Evolutionary conservation across 345 rosid genomes (phyloP), one percentile per base, ranked within the genome.

Genomic region (Rhodamnia rubescens): DNA sequence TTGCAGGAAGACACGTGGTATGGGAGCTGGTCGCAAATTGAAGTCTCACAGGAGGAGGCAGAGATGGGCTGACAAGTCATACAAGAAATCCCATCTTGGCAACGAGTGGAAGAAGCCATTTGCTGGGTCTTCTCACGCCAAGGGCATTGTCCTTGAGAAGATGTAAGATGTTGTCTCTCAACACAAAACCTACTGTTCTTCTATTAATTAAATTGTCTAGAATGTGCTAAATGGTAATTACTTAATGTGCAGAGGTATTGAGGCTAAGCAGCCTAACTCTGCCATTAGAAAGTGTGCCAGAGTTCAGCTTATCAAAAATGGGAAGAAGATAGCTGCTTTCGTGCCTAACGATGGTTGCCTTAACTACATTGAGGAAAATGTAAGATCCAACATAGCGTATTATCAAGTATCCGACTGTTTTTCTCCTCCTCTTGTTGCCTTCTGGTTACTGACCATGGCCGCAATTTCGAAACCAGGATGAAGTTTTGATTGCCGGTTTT

Each of bases 211-310:
- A 20, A 69, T 16, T 29, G 24, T 32, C 2, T 1, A 1, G 47
- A 69, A 69, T 32, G 11, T 69, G 78, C 78, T 69, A 32, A 69
- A 32, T 36, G 24, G 32, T 69, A 4, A 69, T 36, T 8, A 16
- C 9, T 0, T 69, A 36, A 69, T 69, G 9, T 88, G 88, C 94
- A 95, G 98, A 20, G 98, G 99, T 85, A 96, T 95, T 91, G 98
- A 96, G 87, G 99, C 98, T 61, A 97, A 97, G 92, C 98, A 95
- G 94, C 99, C 99, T 9, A 97, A 97, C 91, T 97, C 99, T 90
- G 99, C 98, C 64, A 97, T 97, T 89, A 90, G 98, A 82, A 95
- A 97, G 75, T 97, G 98, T 91, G 98, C 98, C 82, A 90, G 98
- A 83, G 99, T 95, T 87, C 99, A 97, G 88, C 86, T 95, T 58